Conservation (phyloP, 495 filamentous ascomycete genomes). For the Echria macrotheca region DNA sequence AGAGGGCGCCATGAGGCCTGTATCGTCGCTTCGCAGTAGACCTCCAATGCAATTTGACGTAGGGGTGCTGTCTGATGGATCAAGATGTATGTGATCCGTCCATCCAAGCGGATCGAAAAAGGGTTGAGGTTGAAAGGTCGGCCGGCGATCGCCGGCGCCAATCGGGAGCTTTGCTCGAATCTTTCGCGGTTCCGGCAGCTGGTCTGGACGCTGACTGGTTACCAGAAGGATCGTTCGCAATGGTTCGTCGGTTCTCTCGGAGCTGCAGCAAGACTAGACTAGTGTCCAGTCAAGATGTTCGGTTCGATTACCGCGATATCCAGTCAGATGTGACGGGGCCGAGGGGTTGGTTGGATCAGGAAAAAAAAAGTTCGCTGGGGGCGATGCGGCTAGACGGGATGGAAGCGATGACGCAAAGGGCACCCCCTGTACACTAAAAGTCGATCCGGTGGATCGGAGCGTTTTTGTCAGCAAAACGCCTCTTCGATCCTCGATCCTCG, state of each 20-base stretch:
- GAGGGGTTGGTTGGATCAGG: neutral
- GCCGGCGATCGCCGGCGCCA: neutral
- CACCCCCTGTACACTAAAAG: neutral
- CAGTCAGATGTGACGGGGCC: neutral
- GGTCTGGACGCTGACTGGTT: conserved; percentile 9
- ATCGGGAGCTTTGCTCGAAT: neutral
- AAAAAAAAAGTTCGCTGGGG: conserved; percentile 13
- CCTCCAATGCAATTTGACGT: too few species aligned
- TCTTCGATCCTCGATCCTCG: neutral
- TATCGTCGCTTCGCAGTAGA: too few species aligned
- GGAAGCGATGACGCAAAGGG: conserved; percentile 28
- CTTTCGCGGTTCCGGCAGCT: too few species aligned
- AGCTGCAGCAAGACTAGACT: too few species aligned
- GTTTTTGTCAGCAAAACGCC: conserved; percentile 20
- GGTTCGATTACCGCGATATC: conserved; percentile 1
- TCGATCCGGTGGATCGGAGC: conserved; percentile 10
- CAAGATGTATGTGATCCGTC: too few species aligned
- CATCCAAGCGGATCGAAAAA: too few species aligned
- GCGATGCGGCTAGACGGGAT: too few species aligned
- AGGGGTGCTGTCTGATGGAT: too few species aligned
- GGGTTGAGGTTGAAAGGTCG: neutral
- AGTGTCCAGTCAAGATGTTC: too few species aligned
- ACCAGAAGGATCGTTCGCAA: conserved; percentile 1
- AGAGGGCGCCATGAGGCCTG: too few species aligned
- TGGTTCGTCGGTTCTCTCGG: conserved; percentile 9